Evolutionary conservation across 108 stramenopile genomes (phyloP).

Genomic region (Cafeteria roenbergensis): DNA sequence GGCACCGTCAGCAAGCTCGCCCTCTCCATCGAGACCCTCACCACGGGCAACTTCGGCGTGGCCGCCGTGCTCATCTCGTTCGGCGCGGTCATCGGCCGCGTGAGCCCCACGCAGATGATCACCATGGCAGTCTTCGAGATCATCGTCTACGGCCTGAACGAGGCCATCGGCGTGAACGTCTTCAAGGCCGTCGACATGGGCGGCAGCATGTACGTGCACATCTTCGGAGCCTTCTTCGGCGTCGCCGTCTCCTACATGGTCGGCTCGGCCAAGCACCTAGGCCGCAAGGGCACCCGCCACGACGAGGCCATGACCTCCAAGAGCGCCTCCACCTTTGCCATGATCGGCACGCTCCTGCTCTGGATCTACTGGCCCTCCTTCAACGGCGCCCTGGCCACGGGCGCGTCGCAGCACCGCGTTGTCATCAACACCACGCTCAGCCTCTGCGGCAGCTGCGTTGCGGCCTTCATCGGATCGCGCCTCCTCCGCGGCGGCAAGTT

Average conservation of each 20-base stretch:
- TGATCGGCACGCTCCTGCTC: conserved; percentile 43
- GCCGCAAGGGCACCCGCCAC: not conserved
- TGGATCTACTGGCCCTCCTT: conserved; percentile 55
- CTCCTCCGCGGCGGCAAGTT: conserved; percentile 30
- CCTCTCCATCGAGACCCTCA: conserved; percentile 22
- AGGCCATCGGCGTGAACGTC: conserved; percentile 32
- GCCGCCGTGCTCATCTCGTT: conserved; percentile 45
- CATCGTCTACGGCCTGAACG: conserved; percentile 40
- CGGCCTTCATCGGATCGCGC: conserved; percentile 32
- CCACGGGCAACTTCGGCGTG: conserved; percentile 38
- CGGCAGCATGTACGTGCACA: conserved; percentile 39
- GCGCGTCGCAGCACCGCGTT: conserved; percentile 21
- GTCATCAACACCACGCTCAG: conserved; percentile 40
- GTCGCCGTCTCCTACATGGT: conserved; percentile 31
- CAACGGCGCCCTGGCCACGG: conserved; percentile 34
- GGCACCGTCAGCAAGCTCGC: conserved; percentile 11
- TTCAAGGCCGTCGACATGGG: conserved; percentile 38
- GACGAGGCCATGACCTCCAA: not conserved
- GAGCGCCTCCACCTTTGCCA: conserved; percentile 10
- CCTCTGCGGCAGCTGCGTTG: conserved; percentile 21
- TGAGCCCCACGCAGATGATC: conserved; percentile 24
- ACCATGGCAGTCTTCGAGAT: conserved; percentile 27
- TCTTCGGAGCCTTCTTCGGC: conserved; percentile 53
- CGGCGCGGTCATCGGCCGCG: conserved; percentile 39
- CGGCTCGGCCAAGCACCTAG: conserved; percentile 13